Evolutionary conservation across 169 alveolate genomes (phyloP).

Genomic region (Eimeria sp.): DNA sequence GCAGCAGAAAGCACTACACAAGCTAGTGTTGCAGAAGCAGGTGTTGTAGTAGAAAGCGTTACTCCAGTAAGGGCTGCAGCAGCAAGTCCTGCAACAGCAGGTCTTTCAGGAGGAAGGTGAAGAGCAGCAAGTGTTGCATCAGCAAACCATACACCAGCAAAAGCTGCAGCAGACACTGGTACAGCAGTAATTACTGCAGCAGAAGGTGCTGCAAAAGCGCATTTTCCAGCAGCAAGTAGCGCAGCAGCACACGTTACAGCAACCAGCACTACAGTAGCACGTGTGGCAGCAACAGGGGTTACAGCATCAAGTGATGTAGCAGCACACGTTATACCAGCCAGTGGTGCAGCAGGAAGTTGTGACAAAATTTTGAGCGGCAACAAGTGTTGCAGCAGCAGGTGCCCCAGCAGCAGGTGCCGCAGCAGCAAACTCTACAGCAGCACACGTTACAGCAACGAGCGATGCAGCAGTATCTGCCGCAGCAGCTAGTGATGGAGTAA

Average conservation of each 20-base stretch:
- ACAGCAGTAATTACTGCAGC: not conserved
- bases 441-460: not conserved
- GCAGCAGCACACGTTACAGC: not conserved
- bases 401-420: no score
- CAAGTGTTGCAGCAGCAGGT: not conserved
- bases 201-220: not conserved
- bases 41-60: no score
- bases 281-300: not conserved
- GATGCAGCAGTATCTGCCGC: not conserved
- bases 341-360: not conserved
- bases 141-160: not conserved
- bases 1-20: no score
- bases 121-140: not conserved
- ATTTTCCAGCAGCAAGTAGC: not conserved
- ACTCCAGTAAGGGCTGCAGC: no score
- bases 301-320: not conserved
- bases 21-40: no score
- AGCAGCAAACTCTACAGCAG: not conserved
- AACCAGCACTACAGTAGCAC: not conserved
- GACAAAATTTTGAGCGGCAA: not conserved
- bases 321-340: not conserved
- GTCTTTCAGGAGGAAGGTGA: no score
- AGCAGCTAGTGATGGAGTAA: not conserved
- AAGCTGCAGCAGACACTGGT: not conserved
- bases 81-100: no score